A percentile compares a stretch with the other conserved stretches of the same genome.
Conservation (phyloP, 768 basidiomycete genomes). For the Rhodotorula toruloides region DNA sequence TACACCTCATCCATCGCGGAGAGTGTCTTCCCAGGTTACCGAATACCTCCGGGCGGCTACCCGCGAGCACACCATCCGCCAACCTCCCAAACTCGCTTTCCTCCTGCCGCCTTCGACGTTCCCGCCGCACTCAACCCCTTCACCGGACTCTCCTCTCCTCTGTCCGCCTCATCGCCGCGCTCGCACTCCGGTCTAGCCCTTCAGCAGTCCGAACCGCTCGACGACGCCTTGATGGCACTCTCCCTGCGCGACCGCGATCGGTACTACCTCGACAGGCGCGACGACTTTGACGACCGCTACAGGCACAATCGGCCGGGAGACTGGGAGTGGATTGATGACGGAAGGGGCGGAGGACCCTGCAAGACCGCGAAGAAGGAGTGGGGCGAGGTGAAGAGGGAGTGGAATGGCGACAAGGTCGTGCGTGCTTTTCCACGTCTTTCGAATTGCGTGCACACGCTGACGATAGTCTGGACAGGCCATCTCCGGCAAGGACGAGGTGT, state of each 20-base stretch:
- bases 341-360: neutral
- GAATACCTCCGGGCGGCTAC: conserved; percentile 13
- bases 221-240: too few relatives aligned
- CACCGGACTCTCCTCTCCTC: too few relatives aligned
- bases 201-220: too few relatives aligned
- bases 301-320: neutral
- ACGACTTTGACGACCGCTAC: neutral
- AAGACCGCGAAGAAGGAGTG: neutral
- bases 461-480: neutral
- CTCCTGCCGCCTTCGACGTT: neutral
- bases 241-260: too few relatives aligned
- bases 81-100: too few relatives aligned
- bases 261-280: too few relatives aligned
- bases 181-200: too few relatives aligned
- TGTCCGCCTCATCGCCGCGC: neutral
- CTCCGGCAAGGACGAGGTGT: neutral
- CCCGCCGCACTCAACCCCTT: neutral
- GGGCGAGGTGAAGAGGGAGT: neutral
- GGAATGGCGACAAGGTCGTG: neutral
- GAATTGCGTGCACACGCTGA: neutral
- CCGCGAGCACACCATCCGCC: neutral
- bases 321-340: neutral
- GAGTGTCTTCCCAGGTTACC: neutral
- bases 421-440: neutral
- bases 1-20: neutral